Evolutionary conservation across 1,284 basidiomycete genomes (phyloP).

Genomic region (Anthracocystis walkeri): DNA sequence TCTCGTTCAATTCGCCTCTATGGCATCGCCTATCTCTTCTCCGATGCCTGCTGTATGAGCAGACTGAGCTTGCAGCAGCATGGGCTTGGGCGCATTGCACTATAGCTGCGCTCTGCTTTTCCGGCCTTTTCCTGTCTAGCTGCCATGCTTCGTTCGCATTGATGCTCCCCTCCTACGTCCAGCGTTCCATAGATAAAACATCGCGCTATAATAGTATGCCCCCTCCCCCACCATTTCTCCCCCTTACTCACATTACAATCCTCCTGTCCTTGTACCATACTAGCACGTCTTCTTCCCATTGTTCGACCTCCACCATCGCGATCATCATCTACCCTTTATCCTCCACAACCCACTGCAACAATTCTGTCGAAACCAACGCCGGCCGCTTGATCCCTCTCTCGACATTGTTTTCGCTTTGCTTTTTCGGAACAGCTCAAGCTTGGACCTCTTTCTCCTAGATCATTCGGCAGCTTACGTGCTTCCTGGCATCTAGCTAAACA

Average conservation of each 20-base stretch:
- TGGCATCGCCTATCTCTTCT: too few relatives aligned
- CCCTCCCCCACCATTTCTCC: not conserved
- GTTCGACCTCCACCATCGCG: not conserved
- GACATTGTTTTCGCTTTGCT: not conserved
- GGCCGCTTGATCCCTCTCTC: not conserved
- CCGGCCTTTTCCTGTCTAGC: not conserved
- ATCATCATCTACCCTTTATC: not conserved
- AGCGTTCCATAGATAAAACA: constrained; percentile 2
- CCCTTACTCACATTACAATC: not conserved
- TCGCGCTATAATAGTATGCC: not conserved
- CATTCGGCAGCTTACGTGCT: not conserved
- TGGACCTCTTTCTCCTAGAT: not conserved
- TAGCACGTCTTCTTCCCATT: not conserved
- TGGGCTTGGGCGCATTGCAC: too few relatives aligned
- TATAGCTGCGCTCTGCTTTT: constrained; percentile 1
- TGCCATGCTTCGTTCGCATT: not conserved
- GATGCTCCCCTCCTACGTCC: not conserved
- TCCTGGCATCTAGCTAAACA: too few relatives aligned
- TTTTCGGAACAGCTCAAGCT: not conserved
- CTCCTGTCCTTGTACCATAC: constrained; percentile 1
- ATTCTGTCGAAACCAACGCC: not conserved
- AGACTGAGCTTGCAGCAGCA: too few relatives aligned
- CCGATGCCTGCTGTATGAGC: too few relatives aligned
- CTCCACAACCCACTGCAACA: not conserved
- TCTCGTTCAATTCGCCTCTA: too few relatives aligned